Conservation (phyloP, 257 asterid species). For the Leptodermis oblonga region DNA sequence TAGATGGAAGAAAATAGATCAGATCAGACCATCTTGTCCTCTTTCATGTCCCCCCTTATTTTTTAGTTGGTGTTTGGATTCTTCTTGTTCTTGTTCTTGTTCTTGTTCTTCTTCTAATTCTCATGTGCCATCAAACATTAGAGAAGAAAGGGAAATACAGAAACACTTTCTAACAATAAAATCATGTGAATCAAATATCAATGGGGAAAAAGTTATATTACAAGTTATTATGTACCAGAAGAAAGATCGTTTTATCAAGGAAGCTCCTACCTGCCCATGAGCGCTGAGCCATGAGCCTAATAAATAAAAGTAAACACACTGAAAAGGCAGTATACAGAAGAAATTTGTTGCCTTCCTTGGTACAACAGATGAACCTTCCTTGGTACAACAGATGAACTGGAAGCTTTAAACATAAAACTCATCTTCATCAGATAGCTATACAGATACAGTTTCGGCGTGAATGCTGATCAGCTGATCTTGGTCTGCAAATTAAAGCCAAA, state of each 20-base stretch:
- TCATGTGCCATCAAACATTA: background rate
- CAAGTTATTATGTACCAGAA: background rate
- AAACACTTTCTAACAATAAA: background rate
- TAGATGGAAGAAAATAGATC: background rate
- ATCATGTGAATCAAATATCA: background rate
- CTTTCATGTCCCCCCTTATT: background rate
- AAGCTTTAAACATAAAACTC: background rate
- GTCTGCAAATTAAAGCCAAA: slow-evolving; percentile 11
- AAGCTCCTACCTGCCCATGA: slow-evolving; percentile 13
- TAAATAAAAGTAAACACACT: background rate
- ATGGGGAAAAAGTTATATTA: no score
- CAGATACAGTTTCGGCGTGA: background rate
- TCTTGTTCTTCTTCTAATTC: background rate
- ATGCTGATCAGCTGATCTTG: background rate
- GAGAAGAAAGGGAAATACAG: background rate
- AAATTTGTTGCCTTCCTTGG: background rate
- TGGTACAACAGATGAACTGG: background rate
- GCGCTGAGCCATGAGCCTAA: slow-evolving; percentile 2
- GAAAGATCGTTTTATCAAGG: background rate
- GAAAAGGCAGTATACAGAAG: background rate
- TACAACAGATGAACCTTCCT: background rate
- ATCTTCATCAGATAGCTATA: slow-evolving; percentile 3
- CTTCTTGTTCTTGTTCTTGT: background rate
- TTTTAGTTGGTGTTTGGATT: background rate
- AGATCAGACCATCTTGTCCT: background rate